Base-by-base conservation (phyloP, 2,329 filamentous ascomycete genomes). In the Lasiodiplodia sp. region DNA sequence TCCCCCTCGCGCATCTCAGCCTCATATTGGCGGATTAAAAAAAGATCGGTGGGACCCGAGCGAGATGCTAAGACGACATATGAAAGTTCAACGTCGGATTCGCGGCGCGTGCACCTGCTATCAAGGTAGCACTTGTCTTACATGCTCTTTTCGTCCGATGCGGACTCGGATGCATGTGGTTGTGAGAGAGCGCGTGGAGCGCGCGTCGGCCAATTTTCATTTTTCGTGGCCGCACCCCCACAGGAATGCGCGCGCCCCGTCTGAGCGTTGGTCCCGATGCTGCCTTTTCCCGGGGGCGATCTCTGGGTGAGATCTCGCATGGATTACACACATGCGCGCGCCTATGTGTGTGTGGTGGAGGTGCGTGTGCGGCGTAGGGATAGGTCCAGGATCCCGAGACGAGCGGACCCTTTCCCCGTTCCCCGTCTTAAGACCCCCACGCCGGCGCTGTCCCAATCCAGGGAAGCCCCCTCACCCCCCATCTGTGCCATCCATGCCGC, bases 401-500 rank as follows among this genome's bases (percentile, higher is more conserved):
- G 44, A n/a, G 38, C 57, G 57, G 57, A 60, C 37, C 37, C 57
- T 60, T 47, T 28, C 57, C 57, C 57, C 34, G 21, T 60, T 60
- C 57, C 56, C 56, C 56, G 56, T 28, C 37, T 21, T 8, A 8
- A 52, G 23, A 56, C 53, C 23, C 40, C 40, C 40, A 44, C 40
- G 40, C 40, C 16, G 14, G 16, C 40, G 40, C 18, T 18, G 40
- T 10, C 31, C 31, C 31, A 34, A 34, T 34, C 31, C 40, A 47
- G 16, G 40, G 16, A 16, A 18, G 12, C 52, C 21, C 52, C 10
- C 53, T 14, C 25, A n/a, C 14, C 31, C 55, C 55, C 55, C 55
- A 57, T 57, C 55, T 57, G 55, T 57, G 55, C 55, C 55, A 57
- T 23, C 55, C 55, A 57, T 57, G 55, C 55, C 31, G 31, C 31